Evolutionary conservation across 345 rosid species (phyloP).

Genomic region (Isatis tinctoria): DNA sequence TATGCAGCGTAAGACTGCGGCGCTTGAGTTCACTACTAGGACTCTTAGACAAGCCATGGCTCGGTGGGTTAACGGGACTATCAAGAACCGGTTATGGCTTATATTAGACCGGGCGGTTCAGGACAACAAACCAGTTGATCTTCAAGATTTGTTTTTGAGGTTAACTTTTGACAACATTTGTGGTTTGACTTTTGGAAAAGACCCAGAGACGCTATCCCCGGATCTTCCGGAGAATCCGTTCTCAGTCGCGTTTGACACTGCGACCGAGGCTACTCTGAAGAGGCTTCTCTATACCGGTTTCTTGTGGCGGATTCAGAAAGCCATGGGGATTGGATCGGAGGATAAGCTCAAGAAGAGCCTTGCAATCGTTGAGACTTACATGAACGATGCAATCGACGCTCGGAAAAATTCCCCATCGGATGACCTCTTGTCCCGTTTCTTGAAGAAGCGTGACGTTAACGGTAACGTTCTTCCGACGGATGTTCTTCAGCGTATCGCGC

Average conservation of each 20-base stretch:
- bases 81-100: constrained; percentile 75
- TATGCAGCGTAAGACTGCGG: constrained; percentile 84
- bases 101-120: constrained; percentile 55
- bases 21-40: constrained; percentile 84
- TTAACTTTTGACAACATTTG: constrained; percentile 92
- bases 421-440: constrained; percentile 75
- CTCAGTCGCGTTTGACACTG: constrained; percentile 65
- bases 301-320: constrained; percentile 62
- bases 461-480: constrained; percentile 54
- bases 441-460: constrained; percentile 64
- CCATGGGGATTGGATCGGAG: constrained; percentile 59
- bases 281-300: constrained; percentile 71
- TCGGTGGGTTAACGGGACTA: constrained; percentile 86
- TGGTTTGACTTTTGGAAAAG: constrained; percentile 86
- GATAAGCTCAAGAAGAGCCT: constrained; percentile 52
- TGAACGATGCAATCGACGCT: constrained; percentile 62
- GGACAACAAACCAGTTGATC: constrained; percentile 47
- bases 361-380: constrained; percentile 54
- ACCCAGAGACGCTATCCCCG: constrained; percentile 69
- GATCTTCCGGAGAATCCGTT: constrained; percentile 77
- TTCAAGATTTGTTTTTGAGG: constrained; percentile 80
- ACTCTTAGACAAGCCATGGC: constrained; percentile 91
- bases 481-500: constrained; percentile 81
- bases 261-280: constrained; percentile 83
- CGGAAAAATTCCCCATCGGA: constrained; percentile 73